These are phyloP conservation scores for Graphiopsis chlorocephala DNA, from an alignment of 2,329 filamentous ascomycete genomes.

Conservation along the genomic window DNA sequence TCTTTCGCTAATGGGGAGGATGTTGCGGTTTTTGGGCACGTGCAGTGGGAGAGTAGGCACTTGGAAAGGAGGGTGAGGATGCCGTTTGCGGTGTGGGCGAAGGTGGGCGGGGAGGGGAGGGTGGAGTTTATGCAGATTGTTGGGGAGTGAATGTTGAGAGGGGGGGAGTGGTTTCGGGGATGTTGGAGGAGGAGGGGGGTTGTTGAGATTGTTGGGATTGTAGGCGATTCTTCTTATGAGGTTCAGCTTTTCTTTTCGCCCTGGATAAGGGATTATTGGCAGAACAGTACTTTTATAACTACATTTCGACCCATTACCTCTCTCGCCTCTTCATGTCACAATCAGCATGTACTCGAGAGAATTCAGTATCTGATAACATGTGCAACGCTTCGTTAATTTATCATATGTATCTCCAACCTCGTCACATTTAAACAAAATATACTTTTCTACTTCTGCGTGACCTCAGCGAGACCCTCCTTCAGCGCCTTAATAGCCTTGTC, in stretches of 20 bases:
- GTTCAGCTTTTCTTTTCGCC: not conserved
- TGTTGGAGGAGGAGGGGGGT: not conserved
- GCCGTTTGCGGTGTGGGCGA: slow-evolving; percentile 15
- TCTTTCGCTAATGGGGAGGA: not conserved
- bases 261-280: not conserved
- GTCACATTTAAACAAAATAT: not conserved
- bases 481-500: slow-evolving; percentile 79
- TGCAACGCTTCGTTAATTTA: slow-evolving; percentile 1
- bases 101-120: not conserved
- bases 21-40: slow-evolving; percentile 2
- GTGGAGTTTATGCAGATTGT: slow-evolving; percentile 14
- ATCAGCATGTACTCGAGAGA: not conserved
- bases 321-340: not conserved
- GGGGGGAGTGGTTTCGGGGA: not conserved
- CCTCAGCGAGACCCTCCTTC: slow-evolving; percentile 70
- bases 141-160: not conserved
- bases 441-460: slow-evolving; percentile 6
- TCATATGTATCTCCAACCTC: slow-evolving; percentile 9
- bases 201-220: not conserved
- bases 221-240: not conserved
- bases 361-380: not conserved
- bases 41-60: slow-evolving; percentile 9
- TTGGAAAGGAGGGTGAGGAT: not conserved
- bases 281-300: not conserved
- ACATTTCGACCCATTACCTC: not conserved